phyloP scores from a whole-genome alignment of 305 asterid genomes.

The Striga hermonthica region DNA sequence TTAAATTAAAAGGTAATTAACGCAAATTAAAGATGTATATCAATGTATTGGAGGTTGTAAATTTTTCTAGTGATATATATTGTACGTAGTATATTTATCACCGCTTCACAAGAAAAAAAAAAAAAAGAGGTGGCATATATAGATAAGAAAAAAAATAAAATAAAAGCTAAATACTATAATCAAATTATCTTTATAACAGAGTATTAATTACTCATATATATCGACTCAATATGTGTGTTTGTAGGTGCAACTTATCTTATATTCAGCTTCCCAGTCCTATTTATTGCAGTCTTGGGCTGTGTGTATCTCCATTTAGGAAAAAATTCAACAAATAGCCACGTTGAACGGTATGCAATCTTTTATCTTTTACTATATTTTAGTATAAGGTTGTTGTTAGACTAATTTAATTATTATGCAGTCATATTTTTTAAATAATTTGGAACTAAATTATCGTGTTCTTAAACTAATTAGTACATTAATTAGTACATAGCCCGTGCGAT shows the following conservation, averaged over 20 bases:
- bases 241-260: conserved; percentile 51
- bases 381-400: too few species aligned
- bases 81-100: too few species aligned
- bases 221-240: conserved; percentile 2
- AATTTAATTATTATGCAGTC: too few species aligned
- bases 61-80: too few species aligned
- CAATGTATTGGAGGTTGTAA: not conserved
- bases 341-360: conserved; percentile 30
- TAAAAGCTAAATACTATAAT: not conserved
- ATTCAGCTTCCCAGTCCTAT: conserved; percentile 45
- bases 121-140: too few species aligned
- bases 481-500: too few species aligned
- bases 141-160: not conserved
- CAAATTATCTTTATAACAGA: not conserved
- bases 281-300: conserved; percentile 60
- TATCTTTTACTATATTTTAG: too few species aligned
- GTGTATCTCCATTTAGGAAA: conserved; percentile 58
- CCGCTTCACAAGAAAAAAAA: too few species aligned
- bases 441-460: too few species aligned
- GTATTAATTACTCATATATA: not conserved
- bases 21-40: not conserved
- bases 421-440: too few species aligned
- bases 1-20: too few species aligned
- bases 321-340: conserved; percentile 29
- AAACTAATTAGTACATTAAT: too few species aligned